Evolutionary conservation across 306 rosid genomes (phyloP).

Genomic region (Potentilla sterilis): DNA sequence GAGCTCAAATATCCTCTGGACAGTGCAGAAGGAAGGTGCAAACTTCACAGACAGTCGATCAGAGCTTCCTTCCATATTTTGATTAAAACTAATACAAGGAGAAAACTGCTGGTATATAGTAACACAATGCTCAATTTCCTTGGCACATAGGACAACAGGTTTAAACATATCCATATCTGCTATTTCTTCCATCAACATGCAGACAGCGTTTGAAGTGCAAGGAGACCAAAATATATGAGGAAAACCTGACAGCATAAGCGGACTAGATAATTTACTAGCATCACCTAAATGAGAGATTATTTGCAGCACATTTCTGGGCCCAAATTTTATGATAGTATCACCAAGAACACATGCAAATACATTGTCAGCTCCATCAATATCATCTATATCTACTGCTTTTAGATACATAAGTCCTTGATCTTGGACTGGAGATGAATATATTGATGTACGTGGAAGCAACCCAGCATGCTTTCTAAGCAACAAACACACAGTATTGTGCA

Average conservation of each 20-base stretch:
- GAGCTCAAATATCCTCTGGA: constrained; percentile 41
- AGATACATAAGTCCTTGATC: constrained; percentile 48
- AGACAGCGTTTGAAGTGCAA: no score
- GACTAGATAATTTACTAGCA: no score
- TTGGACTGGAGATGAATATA: constrained; percentile 50
- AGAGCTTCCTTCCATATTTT: constrained; percentile 30
- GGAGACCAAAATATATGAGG: no score
- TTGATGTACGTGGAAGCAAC: constrained; percentile 36
- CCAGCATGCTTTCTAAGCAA: constrained; percentile 25
- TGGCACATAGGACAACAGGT: constrained; percentile 44
- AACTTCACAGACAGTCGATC: constrained; percentile 34
- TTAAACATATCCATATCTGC: constrained; percentile 36
- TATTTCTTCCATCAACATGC: no score
- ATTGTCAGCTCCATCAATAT: constrained; percentile 28
- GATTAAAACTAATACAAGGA: constrained; percentile 25
- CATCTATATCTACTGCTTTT: constrained; percentile 35
- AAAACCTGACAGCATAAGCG: no score
- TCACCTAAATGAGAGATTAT: constrained; percentile 35
- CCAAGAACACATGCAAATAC: constrained; percentile 35
- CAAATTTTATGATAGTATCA: constrained; percentile 36
- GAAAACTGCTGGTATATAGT: constrained; percentile 35
- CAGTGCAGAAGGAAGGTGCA: constrained; percentile 39
- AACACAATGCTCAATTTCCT: constrained; percentile 46
- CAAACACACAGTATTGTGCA: constrained; percentile 48
- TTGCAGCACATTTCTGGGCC: constrained; percentile 52